A percentile compares a stretch with the other conserved stretches of the same genome.
Evolutionary conservation across 140 eudicot genomes (phyloP).

Genomic region (Flaveria floridana): DNA sequence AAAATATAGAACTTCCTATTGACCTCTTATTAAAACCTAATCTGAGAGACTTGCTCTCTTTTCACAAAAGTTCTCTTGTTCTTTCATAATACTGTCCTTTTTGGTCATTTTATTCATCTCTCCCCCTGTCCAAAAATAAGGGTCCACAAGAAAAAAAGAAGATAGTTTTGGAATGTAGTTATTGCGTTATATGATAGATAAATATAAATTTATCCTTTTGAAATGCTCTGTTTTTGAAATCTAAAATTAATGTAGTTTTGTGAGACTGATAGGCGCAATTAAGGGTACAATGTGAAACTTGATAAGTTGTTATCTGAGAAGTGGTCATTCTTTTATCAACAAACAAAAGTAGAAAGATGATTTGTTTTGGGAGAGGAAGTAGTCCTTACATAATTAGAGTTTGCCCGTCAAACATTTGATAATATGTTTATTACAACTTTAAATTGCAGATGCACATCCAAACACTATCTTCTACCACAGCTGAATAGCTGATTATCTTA

Average conservation of each 20-base stretch:
- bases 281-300: not conserved
- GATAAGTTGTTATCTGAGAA: not conserved
- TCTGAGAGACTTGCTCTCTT: not conserved
- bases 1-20: not conserved
- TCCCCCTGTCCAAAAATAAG: not conserved
- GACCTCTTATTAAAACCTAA: not conserved
- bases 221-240: not conserved
- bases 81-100: not conserved
- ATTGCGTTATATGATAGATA: not conserved
- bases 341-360: not conserved
- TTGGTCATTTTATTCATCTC: constrained; percentile 1
- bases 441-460: constrained; percentile 8
- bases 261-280: no score
- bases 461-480: not conserved
- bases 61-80: not conserved
- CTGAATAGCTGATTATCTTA: not conserved
- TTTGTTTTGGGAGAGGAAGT: not conserved
- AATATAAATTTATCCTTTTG: not conserved
- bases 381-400: not conserved
- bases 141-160: not conserved
- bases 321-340: not conserved
- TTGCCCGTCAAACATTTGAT: not conserved
- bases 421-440: not conserved
- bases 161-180: not conserved
- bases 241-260: no score